These are phyloP conservation scores for Poteriospumella lacustris DNA, from an alignment of 108 stramenopile species.

Conservation along the genomic window DNA sequence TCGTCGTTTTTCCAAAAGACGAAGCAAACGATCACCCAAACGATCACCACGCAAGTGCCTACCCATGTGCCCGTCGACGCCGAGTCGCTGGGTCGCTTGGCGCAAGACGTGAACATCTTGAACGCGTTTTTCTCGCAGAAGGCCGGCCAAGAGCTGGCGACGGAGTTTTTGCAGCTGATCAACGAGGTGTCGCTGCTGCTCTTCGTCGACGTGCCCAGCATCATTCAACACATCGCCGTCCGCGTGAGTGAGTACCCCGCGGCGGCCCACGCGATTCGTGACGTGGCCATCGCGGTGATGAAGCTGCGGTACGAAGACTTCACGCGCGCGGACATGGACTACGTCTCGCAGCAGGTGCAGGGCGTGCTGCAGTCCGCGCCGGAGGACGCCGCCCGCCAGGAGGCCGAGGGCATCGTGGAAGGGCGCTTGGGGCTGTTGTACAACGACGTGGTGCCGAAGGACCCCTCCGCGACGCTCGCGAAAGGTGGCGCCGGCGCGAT, in stretches of 20 bases:
- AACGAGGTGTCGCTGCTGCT: slow-evolving; percentile 4
- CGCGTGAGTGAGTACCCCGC: background rate
- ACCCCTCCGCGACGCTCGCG: too few species aligned
- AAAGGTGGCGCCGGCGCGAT: too few species aligned
- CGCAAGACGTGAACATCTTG: background rate
- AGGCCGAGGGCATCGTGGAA: background rate
- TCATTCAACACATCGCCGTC: background rate
- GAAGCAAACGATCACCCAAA: background rate
- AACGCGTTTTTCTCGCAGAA: slow-evolving; percentile 12
- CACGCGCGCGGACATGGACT: background rate
- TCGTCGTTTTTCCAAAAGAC: background rate
- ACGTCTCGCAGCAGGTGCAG: background rate
- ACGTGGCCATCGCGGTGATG: background rate
- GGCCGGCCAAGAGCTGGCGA: background rate
- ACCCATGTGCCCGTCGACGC: background rate
- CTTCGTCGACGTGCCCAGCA: background rate
- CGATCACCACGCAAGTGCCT: background rate
- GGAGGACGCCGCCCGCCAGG: background rate
- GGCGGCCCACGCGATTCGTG: background rate
- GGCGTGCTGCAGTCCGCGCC: background rate
- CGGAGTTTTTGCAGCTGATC: slow-evolving; percentile 4
- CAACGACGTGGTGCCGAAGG: background rate
- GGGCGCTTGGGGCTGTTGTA: background rate
- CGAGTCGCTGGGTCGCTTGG: background rate
- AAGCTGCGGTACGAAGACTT: background rate